A percentile compares a stretch with the other conserved stretches of the same genome.
These are phyloP conservation scores for Globisporangium echinulatum DNA, from an alignment of 352 stramenopile species.

Conservation along the genomic window DNA sequence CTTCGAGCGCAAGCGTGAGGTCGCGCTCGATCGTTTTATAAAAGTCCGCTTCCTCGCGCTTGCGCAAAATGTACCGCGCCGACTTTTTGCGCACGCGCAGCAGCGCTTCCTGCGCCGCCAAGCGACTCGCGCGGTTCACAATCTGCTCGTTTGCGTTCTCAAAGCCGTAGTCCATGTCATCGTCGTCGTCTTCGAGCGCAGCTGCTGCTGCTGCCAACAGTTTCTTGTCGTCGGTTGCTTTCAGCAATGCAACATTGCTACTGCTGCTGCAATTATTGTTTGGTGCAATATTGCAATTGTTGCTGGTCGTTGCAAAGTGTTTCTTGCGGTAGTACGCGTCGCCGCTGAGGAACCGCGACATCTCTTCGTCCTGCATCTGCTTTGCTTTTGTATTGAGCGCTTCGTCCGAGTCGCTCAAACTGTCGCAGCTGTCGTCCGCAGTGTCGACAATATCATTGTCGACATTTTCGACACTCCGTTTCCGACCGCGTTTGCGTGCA, in stretches of 20 bases:
- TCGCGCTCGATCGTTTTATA: conserved; percentile 86
- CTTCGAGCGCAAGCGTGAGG: conserved; percentile 67
- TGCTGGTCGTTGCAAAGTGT: conserved; percentile 27
- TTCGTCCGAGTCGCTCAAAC: conserved; percentile 23
- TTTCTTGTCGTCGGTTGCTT: conserved; percentile 41
- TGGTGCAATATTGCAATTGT: conserved; percentile 1
- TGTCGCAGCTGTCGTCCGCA: conserved; percentile 25
- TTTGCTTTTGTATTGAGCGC: conserved; percentile 31
- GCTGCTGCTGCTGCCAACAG: conserved; percentile 13
- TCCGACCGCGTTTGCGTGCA: conserved; percentile 15
- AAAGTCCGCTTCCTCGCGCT: conserved; percentile 65
- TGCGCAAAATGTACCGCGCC: conserved; percentile 69
- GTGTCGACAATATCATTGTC: conserved; percentile 14
- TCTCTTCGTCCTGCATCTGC: conserved; percentile 69
- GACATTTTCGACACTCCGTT: conserved; percentile 16
- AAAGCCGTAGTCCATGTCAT: conserved; percentile 81
- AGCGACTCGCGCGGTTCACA: conserved; percentile 65
- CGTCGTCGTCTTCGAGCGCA: conserved; percentile 27
- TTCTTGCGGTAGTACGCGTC: conserved; percentile 67
- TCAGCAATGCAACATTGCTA: neutral
- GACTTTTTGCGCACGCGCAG: conserved; percentile 66
- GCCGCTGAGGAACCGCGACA: conserved; percentile 62
- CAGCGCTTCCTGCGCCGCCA: conserved; percentile 66
- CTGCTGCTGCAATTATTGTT: neutral
- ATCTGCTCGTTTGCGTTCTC: conserved; percentile 80